Base-by-base conservation (phyloP, 1,284 basidiomycete genomes). In the Apiotrichum sp. region DNA sequence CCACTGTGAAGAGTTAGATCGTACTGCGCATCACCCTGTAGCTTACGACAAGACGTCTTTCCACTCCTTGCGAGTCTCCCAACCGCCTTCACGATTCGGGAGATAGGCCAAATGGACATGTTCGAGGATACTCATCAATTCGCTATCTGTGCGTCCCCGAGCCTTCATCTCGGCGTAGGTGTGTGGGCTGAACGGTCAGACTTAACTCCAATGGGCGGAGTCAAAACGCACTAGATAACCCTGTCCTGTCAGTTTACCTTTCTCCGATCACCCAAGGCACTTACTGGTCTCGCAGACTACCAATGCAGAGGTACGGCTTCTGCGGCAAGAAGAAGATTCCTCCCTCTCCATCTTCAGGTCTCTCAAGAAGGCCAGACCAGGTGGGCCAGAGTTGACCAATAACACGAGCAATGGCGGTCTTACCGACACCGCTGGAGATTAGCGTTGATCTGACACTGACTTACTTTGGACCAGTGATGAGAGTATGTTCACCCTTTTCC, bases 21-120 rank as follows among this genome's bases (percentile, higher is more conserved):
- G 3, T 14, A 4, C 34, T 39, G 36, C 7, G 36, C 13, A 38
- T 38, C 8, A 38, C 3, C 13, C 36, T 38, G 36, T 1, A 3
- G 67, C 70, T 56, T 54, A 72, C 65, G 71, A 73, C 68, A 92
- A 77, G 42, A 95, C 89, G 73, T 95, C 91, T 65, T 92, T 85
- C 93, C 93, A 98, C 74, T 97, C 93, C 77, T 97, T 97, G 66
- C 88, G 79, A 14, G 89, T 88, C 59, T 80, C 81, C 84, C 89
- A 89, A 0, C 92, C 93, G 0, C 93, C 93, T 74, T 97, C 93
- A 38, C 93, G 80, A 31, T 81, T 81, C 0, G 92, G 89, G 36
- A 97, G 73, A 74, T 97, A 97, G 10, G 82, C 88, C 53, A 98
- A 75, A 76, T 91, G 89, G 8, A 88, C 91, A 56, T 84, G 82